phyloP scores from a whole-genome alignment of 768 basidiomycete genomes.

The Pulveroboletus frians region DNA sequence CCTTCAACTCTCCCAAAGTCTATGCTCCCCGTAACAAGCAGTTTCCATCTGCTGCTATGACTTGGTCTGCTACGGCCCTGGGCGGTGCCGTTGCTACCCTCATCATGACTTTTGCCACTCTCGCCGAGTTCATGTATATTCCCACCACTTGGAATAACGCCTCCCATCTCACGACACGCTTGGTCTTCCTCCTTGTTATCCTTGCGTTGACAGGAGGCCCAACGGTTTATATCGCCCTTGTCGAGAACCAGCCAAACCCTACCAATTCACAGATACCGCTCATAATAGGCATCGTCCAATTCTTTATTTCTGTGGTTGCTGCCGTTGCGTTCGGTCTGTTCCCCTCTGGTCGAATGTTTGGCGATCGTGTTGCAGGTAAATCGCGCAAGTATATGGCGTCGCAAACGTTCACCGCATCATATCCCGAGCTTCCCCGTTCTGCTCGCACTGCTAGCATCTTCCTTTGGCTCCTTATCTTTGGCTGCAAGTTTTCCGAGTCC shows the following conservation, averaged over 20 bases:
- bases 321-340: slow-evolving; percentile 82
- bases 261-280: slow-evolving; percentile 65
- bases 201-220: slow-evolving; percentile 91
- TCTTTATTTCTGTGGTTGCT: slow-evolving; percentile 81
- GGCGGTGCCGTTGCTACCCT: slow-evolving; percentile 90
- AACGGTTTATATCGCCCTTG: slow-evolving; percentile 86
- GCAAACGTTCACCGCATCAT: slow-evolving; percentile 98
- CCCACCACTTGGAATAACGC: slow-evolving; percentile 99
- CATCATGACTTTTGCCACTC: slow-evolving; percentile 91
- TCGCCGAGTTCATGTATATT: slow-evolving; percentile 95
- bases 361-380: slow-evolving; percentile 95
- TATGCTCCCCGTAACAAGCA: slow-evolving; percentile 70
- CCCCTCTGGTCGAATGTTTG: slow-evolving; percentile 97
- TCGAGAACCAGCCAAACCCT: slow-evolving; percentile 57
- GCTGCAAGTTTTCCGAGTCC: slow-evolving; percentile 95
- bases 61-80: slow-evolving; percentile 92
- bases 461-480: slow-evolving; percentile 89
- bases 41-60: slow-evolving; percentile 79
- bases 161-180: slow-evolving; percentile 89
- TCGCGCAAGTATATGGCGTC: slow-evolving; percentile 98
- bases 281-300: slow-evolving; percentile 90
- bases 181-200: slow-evolving; percentile 87
- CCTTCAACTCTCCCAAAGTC: slow-evolving; percentile 92
- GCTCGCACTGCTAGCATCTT: slow-evolving; percentile 79
- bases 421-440: slow-evolving; percentile 67